Conservation (phyloP, 164 flowering plant genomes). For the Stephania japonica region DNA sequence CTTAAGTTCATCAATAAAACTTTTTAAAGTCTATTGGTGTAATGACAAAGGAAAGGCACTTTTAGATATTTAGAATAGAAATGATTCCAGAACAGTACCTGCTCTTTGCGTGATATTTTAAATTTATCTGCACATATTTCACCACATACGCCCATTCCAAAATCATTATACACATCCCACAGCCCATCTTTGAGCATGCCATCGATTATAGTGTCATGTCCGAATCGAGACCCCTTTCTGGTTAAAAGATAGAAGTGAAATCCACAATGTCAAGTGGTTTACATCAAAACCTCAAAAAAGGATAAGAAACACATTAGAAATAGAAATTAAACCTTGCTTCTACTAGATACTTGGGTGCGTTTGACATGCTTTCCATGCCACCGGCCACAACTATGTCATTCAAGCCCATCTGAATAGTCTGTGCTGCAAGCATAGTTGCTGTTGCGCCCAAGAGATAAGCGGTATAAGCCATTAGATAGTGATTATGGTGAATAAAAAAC, state of each 20-base stretch:
- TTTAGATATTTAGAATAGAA: not conserved
- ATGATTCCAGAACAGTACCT: conserved; percentile 34
- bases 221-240: conserved; percentile 70
- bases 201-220: conserved; percentile 70
- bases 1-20: not conserved
- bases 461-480: not conserved
- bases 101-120: conserved; percentile 57
- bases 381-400: conserved; percentile 79
- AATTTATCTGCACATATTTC: conserved; percentile 60
- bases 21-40: not conserved
- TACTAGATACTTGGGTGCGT: conserved; percentile 65
- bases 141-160: conserved; percentile 68
- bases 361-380: conserved; percentile 95
- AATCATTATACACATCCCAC: conserved; percentile 74
- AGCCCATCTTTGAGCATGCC: conserved; percentile 80
- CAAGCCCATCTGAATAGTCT: conserved; percentile 58
- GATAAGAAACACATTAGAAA: not conserved
- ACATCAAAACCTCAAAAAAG: not conserved
- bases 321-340: conserved; percentile 41
- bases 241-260: conserved; percentile 5
- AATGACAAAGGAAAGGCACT: not conserved
- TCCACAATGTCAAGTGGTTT: not conserved
- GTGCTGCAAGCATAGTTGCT: conserved; percentile 82
- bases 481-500: not conserved
- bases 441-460: conserved; percentile 4